phyloP scores from a whole-genome alignment of 257 asterid genomes.

The Eustoma russellianum region DNA sequence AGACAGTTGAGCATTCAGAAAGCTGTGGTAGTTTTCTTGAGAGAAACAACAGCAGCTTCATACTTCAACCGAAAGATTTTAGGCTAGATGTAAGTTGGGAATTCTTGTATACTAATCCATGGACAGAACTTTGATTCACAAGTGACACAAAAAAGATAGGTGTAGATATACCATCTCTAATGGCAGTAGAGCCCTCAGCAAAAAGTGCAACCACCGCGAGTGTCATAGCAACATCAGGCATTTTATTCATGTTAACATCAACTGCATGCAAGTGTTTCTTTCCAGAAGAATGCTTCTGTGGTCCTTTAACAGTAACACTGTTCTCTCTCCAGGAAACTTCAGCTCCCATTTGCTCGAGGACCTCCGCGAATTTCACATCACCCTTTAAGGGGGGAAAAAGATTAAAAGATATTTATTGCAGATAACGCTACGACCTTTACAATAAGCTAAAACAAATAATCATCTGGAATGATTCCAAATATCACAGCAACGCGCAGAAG shows the following conservation, averaged over 20 bases:
- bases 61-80: too few relatives aligned
- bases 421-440: not conserved
- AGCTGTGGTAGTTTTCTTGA: too few relatives aligned
- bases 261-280: constrained; percentile 62
- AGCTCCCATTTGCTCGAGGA: constrained; percentile 94
- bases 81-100: too few relatives aligned
- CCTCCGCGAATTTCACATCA: constrained; percentile 94
- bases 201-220: constrained; percentile 94
- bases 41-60: too few relatives aligned
- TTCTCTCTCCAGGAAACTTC: constrained; percentile 91
- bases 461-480: not conserved
- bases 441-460: not conserved
- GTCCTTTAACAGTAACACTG: constrained; percentile 94
- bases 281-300: constrained; percentile 50
- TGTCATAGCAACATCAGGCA: constrained; percentile 99
- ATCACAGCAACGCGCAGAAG: not conserved
- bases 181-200: constrained; percentile 92
- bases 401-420: constrained; percentile 2
- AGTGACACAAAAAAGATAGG: too few relatives aligned
- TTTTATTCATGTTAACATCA: constrained; percentile 95
- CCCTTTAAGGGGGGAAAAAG: constrained; percentile 40
- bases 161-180: constrained; percentile 68
- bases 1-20: too few relatives aligned
- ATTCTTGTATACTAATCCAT: too few relatives aligned
- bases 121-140: too few relatives aligned